Percentiles rank a stretch among this genome's conserved stretches.
Conservation (phyloP, 176 grass and related monocot species). For the Olyra latifolia region DNA sequence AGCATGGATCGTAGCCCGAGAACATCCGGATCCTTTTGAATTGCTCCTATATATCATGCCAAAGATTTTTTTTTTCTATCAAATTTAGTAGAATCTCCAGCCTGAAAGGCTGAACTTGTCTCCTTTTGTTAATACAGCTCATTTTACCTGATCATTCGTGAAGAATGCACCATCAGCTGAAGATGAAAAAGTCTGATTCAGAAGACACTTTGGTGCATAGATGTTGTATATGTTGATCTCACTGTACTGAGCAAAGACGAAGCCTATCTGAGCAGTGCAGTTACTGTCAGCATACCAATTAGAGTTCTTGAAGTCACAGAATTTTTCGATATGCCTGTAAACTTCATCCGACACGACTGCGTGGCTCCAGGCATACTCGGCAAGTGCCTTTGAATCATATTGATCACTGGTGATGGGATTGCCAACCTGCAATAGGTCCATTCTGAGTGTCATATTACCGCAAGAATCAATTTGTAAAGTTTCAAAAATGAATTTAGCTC, state of each 20-base stretch:
- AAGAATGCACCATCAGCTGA: background rate
- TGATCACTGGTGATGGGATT: constrained; percentile 67
- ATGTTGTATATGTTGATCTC: constrained; percentile 84
- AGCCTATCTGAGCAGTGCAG: constrained; percentile 43
- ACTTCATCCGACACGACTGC: constrained; percentile 60
- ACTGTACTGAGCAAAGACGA: constrained; percentile 51
- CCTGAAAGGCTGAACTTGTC: background rate
- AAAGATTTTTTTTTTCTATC: background rate
- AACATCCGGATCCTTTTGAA: constrained; percentile 41
- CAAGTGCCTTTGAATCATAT: constrained; percentile 64
- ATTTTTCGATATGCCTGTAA: constrained; percentile 39
- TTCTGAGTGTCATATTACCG: background rate
- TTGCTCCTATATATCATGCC: constrained; percentile 23
- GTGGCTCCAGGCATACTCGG: constrained; percentile 85
- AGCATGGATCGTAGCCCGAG: constrained; percentile 80
- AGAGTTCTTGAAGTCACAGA: constrained; percentile 60
- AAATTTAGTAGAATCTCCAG: background rate
- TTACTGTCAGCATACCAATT: constrained; percentile 50
- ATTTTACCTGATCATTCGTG: background rate
- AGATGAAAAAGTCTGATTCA: constrained; percentile 49
- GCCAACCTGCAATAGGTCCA: constrained; percentile 51
- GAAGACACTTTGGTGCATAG: constrained; percentile 81
- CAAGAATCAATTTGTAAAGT: background rate
- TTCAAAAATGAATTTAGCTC: background rate
- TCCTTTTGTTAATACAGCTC: background rate